Evolutionary conservation across 768 basidiomycete genomes (phyloP), one percentile per base, ranked within the genome.

Genomic region (Strobilomyces confusus): DNA sequence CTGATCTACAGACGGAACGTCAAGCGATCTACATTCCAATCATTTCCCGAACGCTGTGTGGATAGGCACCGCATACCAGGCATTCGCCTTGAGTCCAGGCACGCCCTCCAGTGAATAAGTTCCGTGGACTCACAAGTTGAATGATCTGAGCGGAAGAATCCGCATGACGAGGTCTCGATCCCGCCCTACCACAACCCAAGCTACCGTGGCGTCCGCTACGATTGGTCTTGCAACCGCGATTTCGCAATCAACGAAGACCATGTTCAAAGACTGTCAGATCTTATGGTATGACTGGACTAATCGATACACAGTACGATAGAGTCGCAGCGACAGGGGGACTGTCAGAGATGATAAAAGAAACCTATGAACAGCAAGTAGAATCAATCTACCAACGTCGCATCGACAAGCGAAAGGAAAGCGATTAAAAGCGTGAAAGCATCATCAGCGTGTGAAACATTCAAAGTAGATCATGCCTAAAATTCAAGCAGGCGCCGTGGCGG

Each of bases 281-380:
- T 7, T 20, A 46, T 32, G 34, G 17, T 15, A 45, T 40, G 44
- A 40, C 29, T 5, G 9, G 50, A 37, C 42, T 33, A 25, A 46
- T 46, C n/a, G 58, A 67, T 69, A 67, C 66, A 64, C 66, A 62
- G 66, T 69, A 67, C 58, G 59, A 52, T 63, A 54, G 41, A 26
- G 45, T 59, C 49, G 44, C 38, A 15, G 34, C 37, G 43, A 44
- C 29, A 45, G 36, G 44, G 36, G 34, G 33, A 34, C 20, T 33
- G 42, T 25, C 23, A 48, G 42, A 42, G 46, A 26, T 40, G 34
- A 26, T n/a, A 26, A 33, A 56, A 34, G 22, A n/a, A n/a, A n/a
- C n/a, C n/a, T 62, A 57, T 64, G 19, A 36, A 55, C 52, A 49
- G n/a, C n/a, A n/a, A n/a, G 63, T 65, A 64, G 63, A 66, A 56